Evolutionary conservation across 1,139 yeast genomes (phyloP), one percentile per base, ranked within the genome.

Genomic region (Pichia terricola): DNA sequence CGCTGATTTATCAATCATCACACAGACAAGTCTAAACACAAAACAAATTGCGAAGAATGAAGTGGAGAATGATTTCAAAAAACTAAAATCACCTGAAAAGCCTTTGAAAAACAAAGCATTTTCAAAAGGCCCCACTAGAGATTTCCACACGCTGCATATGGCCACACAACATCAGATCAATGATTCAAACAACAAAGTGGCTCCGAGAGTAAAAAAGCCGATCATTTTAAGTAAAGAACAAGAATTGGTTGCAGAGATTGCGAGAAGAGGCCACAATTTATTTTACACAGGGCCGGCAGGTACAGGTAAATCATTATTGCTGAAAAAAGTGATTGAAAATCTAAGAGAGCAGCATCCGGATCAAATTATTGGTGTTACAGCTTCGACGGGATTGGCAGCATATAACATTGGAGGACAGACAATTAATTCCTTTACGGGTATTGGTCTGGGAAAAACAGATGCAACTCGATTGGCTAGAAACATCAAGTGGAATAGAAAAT

Each of bases 261-360:
- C 87, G 4, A 68, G 78, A 31, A 66, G 73, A 31, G 76, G 86
- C 0, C 65, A 68, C 26, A 83, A 81, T 37, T 62, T 87, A 1
- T 88, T 88, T 58, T 88, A 84, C 57, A 88, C 96, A 0, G 97
- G 97, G 36, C 85, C 96, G 36, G 97, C 97, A 0, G 97, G 96
- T 56, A 88, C 96, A 1, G 97, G 97, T 56, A 88, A 88, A 60
- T 86, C 96, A 1, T 80, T 88, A 4, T 67, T 85, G 25, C 66
- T 94, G 41, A 71, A 81, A 47, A 74, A 81, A 28, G 72, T 91
- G 37, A 89, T 91, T 44, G 73, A 76, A 50, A 69, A 73, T 0
- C 65, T 91, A 45, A 70, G 69, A 48, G 46, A 53, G 1, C 70
- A 66, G 44, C 69, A 78, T 56, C 46, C 50, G 0, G 38, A 37